Base-by-base conservation (phyloP, 768 basidiomycete genomes). In the Holtermanniella nyarrowii region DNA sequence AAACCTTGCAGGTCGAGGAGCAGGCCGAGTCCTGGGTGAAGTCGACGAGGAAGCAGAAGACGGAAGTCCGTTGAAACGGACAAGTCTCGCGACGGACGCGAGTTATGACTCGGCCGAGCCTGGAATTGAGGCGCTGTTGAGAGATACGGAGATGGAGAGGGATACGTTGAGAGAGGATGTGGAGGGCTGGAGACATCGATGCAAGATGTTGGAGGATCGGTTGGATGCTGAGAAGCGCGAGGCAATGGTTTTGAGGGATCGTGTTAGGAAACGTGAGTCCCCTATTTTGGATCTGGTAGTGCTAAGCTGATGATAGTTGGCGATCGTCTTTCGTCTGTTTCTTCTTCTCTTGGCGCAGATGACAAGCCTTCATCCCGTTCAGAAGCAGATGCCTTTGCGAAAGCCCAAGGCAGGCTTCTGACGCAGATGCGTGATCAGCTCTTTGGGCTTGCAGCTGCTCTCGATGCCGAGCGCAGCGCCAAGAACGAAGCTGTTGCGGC, bases 91-190 rank as follows among this genome's bases (percentile, higher is more conserved):
- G 10, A 10, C 10, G 23, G 23, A 16, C 23, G 44, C 22, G 23
- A 46, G 20, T 53, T 46, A 50, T 46, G 26, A 23, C 5, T 1
- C 22, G n/a, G 46, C 23, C 16, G 41, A 52, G 18, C 24, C 18
- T 18, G 18, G 41, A 11, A 12, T 37, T 21, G 48, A 12, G 4
- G 26, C 11, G 20, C 27, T 42, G 16, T 2, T 16, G 47, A 44
- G 49, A 16, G 65, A 67, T 25, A 26, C 61, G 52, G 88, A 89
- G 68, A 78, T 82, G 12, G 90, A 96, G 71, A 77, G 91, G 25
- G 91, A 97, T 62, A 84, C 88, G 53, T 76, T 96, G 46, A 84
- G 83, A 68, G 80, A 82, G 47, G 90, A 96, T 69, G 82, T 89
- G 0, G 84, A 88, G 58, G 85, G 84, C 0, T 93, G 89, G 88